phyloP scores from a whole-genome alignment of 257 asterid species.

The Solanum appendiculatum region DNA sequence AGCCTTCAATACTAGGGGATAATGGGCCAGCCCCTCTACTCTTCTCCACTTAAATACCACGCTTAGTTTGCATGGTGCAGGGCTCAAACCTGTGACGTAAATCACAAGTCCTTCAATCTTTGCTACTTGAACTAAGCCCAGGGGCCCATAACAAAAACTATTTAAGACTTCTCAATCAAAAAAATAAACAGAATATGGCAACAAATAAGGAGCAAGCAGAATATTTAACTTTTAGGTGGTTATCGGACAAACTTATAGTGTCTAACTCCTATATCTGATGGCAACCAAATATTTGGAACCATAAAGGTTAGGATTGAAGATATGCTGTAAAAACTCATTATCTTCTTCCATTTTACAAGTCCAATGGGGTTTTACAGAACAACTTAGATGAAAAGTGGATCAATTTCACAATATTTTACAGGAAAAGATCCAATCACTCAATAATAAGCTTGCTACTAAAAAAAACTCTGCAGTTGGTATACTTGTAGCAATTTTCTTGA shows the following conservation, averaged over 20 bases:
- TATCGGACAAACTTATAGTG: background rate
- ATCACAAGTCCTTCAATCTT: background rate
- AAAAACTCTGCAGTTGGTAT: background rate
- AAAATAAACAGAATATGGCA: background rate
- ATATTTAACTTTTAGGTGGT: background rate
- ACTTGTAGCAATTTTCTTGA: background rate
- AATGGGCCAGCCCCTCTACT: background rate
- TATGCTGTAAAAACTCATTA: background rate
- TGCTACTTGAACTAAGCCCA: background rate
- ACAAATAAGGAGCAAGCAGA: background rate
- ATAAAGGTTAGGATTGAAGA: background rate
- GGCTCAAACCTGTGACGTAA: background rate
- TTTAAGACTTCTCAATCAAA: background rate
- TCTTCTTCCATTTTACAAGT: background rate
- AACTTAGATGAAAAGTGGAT: background rate
- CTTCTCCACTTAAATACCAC: background rate
- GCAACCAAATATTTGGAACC: background rate
- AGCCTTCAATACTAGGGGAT: background rate
- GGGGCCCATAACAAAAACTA: background rate
- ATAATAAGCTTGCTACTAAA: background rate
- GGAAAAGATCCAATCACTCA: background rate
- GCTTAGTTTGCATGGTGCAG: background rate
- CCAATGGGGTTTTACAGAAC: background rate
- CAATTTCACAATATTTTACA: background rate
- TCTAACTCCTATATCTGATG: background rate